These are phyloP conservation scores for Colletotrichum endophyticum DNA, from an alignment of 2,329 filamentous ascomycete species.

Conservation along the genomic window DNA sequence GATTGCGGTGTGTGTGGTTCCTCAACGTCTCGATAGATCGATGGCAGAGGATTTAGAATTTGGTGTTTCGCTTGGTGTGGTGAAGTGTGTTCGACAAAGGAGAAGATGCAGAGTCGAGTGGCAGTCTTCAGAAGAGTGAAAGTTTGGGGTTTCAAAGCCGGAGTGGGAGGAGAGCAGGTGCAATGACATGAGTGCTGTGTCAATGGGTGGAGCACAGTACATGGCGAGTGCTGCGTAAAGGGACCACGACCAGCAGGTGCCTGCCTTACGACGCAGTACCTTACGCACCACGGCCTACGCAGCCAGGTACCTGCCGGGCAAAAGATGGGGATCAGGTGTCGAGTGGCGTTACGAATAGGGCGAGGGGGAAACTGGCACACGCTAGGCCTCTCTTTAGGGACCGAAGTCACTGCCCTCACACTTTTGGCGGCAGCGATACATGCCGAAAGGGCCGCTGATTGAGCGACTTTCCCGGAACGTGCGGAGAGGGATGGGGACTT, in stretches of 20 bases:
- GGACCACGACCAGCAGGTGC: background rate
- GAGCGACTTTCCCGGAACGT: slow-evolving; percentile 10
- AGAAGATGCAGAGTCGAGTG: background rate
- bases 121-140: background rate
- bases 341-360: slow-evolving; percentile 8
- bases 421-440: background rate
- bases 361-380: background rate
- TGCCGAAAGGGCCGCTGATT: background rate
- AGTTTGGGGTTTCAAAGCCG: background rate
- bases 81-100: background rate
- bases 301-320: background rate
- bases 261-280: background rate
- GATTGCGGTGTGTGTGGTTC: slow-evolving; percentile 8
- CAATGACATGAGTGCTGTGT: slow-evolving; percentile 12
- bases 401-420: background rate
- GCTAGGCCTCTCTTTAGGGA: background rate
- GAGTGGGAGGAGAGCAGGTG: slow-evolving; percentile 1
- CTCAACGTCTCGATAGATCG: background rate
- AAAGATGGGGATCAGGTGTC: slow-evolving; percentile 3
- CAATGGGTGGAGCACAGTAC: slow-evolving; percentile 3
- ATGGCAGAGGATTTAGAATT: background rate
- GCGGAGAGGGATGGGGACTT: slow-evolving; percentile 1
- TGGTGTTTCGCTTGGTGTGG: background rate
- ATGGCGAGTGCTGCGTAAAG: background rate
- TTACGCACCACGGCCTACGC: background rate